Percentiles rank a stretch among this genome's conserved stretches.
Conservation (phyloP, 257 asterid species). For the Solanum commersonii region DNA sequence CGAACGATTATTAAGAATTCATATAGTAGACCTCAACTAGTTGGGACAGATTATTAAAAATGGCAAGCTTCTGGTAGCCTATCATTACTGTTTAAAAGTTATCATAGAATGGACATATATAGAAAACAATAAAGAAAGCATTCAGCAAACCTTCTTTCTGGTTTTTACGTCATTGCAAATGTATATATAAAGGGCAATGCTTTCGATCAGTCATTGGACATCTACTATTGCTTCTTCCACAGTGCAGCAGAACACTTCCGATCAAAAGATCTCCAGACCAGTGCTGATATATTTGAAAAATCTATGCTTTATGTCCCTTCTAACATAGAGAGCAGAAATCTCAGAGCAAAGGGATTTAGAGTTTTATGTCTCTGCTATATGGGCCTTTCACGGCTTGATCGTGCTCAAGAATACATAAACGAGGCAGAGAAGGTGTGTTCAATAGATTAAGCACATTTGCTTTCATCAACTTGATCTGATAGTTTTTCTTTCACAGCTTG, state of each 20-base stretch:
- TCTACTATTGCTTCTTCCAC: conserved; percentile 5
- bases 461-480: conserved; percentile 2
- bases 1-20: not conserved
- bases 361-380: conserved; percentile 84
- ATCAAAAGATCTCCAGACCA: conserved; percentile 59
- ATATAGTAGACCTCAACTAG: not conserved
- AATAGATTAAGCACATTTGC: not conserved
- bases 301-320: conserved; percentile 75
- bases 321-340: conserved; percentile 64
- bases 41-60: not conserved
- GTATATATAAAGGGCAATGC: not conserved
- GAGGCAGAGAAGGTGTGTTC: conserved; percentile 87
- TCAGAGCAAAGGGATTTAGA: conserved; percentile 86
- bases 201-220: not conserved
- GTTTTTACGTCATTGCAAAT: not conserved
- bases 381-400: conserved; percentile 75
- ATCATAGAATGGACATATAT: not conserved
- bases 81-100: not conserved
- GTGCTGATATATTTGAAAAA: conserved; percentile 90
- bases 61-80: not conserved
- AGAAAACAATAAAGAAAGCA: not conserved
- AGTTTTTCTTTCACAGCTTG: conserved; percentile 58
- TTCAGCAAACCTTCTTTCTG: not conserved
- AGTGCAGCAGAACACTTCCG: conserved; percentile 87
- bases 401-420: conserved; percentile 90